Evolutionary conservation across 345 rosid genomes (phyloP).

Genomic region (Linum usitatissimum): DNA sequence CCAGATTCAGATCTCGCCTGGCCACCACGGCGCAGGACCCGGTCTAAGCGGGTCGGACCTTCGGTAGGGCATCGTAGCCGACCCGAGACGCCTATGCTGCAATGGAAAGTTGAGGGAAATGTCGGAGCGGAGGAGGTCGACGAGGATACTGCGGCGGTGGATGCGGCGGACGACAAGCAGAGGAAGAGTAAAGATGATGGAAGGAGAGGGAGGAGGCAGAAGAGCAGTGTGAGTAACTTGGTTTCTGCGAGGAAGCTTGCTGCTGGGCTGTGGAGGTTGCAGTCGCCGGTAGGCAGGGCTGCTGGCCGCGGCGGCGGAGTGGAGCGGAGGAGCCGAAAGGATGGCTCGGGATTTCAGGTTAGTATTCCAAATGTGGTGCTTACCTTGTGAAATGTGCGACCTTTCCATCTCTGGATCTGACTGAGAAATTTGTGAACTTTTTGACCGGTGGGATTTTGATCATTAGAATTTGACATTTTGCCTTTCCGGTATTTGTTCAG

Average conservation of each 20-base stretch:
- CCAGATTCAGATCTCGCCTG: constrained; percentile 46
- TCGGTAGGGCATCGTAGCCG: constrained; percentile 45
- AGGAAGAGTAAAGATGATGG: constrained; percentile 2
- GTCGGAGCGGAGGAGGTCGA: constrained; percentile 33
- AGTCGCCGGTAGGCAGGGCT: constrained; percentile 27
- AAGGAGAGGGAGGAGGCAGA: constrained; percentile 14
- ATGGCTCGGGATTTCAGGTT: constrained; percentile 56
- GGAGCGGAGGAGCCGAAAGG: constrained; percentile 26
- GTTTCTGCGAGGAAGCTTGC: constrained; percentile 88
- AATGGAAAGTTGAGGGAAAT: constrained; percentile 62
- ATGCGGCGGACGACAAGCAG: constrained; percentile 8
- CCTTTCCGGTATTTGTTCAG: too few relatives aligned
- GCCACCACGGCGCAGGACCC: constrained; percentile 39
- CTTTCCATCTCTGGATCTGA: not conserved
- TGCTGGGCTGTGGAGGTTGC: constrained; percentile 83
- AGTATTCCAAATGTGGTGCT: not conserved
- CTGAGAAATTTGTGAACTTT: too few relatives aligned
- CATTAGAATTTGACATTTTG: too few relatives aligned
- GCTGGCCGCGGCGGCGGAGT: not conserved
- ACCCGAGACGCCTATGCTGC: constrained; percentile 75
- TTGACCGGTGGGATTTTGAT: too few relatives aligned
- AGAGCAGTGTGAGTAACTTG: constrained; percentile 20
- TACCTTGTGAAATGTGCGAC: constrained; percentile 9
- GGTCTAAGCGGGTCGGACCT: constrained; percentile 39
- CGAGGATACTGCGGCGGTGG: constrained; percentile 4